phyloP scores from a whole-genome alignment of 331 rosid genomes.

The Saraca asoca region DNA sequence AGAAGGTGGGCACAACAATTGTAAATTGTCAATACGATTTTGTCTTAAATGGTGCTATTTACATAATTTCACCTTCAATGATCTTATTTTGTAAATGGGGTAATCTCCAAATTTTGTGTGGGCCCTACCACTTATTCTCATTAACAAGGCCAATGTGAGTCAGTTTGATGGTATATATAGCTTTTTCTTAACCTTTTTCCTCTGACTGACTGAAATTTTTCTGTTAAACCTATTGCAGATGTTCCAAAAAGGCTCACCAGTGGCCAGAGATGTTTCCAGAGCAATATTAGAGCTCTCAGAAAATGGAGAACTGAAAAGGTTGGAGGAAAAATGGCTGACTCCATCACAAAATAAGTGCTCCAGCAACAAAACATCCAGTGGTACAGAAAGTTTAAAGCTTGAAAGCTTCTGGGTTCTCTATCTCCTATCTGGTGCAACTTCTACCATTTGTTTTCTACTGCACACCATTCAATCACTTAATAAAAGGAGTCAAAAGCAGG shows the following conservation, averaged over 20 bases:
- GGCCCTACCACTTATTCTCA: too few species aligned
- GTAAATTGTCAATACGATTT: too few species aligned
- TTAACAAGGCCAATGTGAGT: background rate
- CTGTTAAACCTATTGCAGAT: conserved; percentile 42
- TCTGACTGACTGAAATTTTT: conserved; percentile 5
- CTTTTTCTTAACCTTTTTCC: too few species aligned
- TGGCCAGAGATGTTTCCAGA: conserved; percentile 53
- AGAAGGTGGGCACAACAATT: too few species aligned
- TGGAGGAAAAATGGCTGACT: conserved; percentile 48
- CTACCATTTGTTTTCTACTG: conserved; percentile 56
- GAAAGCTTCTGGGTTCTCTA: conserved; percentile 57
- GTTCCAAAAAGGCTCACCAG: conserved; percentile 69
- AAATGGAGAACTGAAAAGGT: conserved; percentile 35
- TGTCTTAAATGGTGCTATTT: too few species aligned
- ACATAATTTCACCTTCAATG: too few species aligned
- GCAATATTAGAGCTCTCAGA: conserved; percentile 56
- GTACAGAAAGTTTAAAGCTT: conserved; percentile 45
- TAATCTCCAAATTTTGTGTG: too few species aligned
- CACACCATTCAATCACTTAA: conserved; percentile 23
- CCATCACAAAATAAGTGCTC: conserved; percentile 35
- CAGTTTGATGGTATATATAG: too few species aligned
- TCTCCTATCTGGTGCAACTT: conserved; percentile 51
- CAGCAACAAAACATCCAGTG: conserved; percentile 14
- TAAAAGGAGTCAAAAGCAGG: conserved; percentile 14
- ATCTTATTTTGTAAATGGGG: too few species aligned